Conservation (phyloP, 768 basidiomycete species). For the Pleurotus cornucopiae region DNA sequence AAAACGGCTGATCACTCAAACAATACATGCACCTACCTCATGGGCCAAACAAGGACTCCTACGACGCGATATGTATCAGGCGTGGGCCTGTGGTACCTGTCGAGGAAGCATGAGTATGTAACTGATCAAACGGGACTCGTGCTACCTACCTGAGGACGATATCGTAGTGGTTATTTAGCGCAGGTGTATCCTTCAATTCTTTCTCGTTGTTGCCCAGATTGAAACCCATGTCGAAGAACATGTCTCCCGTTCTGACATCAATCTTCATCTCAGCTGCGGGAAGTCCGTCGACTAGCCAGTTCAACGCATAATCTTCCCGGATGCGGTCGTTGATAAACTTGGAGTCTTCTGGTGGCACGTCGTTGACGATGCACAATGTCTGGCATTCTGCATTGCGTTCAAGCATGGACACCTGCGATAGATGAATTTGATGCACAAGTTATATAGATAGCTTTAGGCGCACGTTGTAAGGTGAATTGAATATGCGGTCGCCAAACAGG, state of each 20-base stretch:
- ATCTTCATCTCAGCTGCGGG: conserved; percentile 92
- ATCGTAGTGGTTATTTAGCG: conserved; percentile 91
- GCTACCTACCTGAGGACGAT: conserved; percentile 65
- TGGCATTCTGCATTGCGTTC: conserved; percentile 72
- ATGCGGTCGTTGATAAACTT: conserved; percentile 92
- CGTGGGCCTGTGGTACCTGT: conserved; percentile 76
- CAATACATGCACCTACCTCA: conserved; percentile 26
- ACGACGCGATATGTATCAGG: conserved; percentile 80
- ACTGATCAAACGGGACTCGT: neutral
- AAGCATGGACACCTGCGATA: conserved; percentile 72
- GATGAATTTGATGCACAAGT: conserved; percentile 9
- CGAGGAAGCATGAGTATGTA: conserved; percentile 8
- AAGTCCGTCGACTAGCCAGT: conserved; percentile 93
- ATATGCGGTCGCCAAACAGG: conserved; percentile 94
- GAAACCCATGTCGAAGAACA: conserved; percentile 93
- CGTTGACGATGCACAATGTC: conserved; percentile 56
- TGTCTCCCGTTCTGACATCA: conserved; percentile 72
- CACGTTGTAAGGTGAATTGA: conserved; percentile 85
- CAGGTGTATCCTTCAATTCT: conserved; percentile 52
- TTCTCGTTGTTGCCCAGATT: conserved; percentile 80
- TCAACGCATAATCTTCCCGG: conserved; percentile 87
- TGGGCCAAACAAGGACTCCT: conserved; percentile 83
- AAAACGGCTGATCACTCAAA: no score
- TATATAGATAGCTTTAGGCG: conserved; percentile 20
- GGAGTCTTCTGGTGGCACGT: conserved; percentile 66